Evolutionary conservation across 202 grass and related monocot species (phyloP).

Genomic region (Digitaria exilis): DNA sequence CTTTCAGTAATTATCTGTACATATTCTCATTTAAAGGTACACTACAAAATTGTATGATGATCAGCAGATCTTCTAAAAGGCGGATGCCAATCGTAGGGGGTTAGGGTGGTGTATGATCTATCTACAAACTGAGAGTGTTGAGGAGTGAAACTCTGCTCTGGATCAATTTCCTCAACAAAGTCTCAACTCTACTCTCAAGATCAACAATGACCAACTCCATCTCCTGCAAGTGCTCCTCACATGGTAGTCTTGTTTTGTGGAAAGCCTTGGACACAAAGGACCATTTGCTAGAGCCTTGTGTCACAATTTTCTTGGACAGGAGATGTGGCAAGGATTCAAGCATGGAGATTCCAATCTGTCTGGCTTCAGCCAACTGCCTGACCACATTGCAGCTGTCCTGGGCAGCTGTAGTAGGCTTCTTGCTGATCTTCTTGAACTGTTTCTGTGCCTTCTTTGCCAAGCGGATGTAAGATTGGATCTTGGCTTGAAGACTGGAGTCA

Average conservation of each 20-base stretch:
- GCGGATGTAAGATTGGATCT: constrained; percentile 28
- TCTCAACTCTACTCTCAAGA: constrained; percentile 45
- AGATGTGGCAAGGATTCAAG: constrained; percentile 38
- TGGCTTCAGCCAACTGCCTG: constrained; percentile 50
- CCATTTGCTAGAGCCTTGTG: constrained; percentile 47
- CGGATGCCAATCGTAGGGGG: constrained; percentile 6
- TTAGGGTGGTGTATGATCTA: background rate
- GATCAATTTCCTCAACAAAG: constrained; percentile 56
- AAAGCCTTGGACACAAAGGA: constrained; percentile 46
- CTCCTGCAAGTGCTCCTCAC: constrained; percentile 20
- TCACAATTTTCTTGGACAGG: background rate
- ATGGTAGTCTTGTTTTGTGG: constrained; percentile 16
- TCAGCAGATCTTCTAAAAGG: constrained; percentile 33
- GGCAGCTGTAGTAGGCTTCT: constrained; percentile 33
- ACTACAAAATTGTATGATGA: constrained; percentile 24
- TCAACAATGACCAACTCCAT: constrained; percentile 39
- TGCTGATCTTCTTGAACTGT: constrained; percentile 49
- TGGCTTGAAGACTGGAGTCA: constrained; percentile 17
- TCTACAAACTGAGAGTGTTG: constrained; percentile 57
- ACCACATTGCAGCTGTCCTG: constrained; percentile 30
- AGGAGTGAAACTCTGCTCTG: constrained; percentile 65
- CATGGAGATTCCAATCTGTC: constrained; percentile 41
- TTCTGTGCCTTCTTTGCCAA: constrained; percentile 51
- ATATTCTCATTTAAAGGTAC: constrained; percentile 30
- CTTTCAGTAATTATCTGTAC: constrained; percentile 22